Percentiles rank a stretch among this genome's conserved stretches.
Evolutionary conservation across 2,329 filamentous ascomycete species (phyloP).

Genomic region (Nothopassalora personata): DNA sequence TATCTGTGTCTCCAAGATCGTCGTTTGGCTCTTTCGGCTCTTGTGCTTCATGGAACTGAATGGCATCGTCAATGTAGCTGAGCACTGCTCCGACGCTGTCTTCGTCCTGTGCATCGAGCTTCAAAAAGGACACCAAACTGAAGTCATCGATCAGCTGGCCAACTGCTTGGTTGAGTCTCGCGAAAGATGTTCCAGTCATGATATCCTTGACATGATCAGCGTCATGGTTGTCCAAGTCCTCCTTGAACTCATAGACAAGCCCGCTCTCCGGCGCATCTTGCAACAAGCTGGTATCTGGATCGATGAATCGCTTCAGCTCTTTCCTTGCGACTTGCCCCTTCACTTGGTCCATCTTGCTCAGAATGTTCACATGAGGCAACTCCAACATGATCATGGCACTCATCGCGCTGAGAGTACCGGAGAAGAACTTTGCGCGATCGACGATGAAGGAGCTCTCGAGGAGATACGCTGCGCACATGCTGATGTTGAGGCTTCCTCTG

Average conservation of each 20-base stretch:
- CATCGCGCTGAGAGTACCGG: constrained; percentile 93
- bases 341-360: constrained; percentile 97
- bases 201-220: constrained; percentile 60
- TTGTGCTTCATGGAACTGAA: constrained; percentile 89
- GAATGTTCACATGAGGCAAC: constrained; percentile 89
- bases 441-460: constrained; percentile 94
- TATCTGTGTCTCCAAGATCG: constrained; percentile 53
- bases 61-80: constrained; percentile 90
- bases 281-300: constrained; percentile 75
- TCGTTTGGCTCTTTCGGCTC: constrained; percentile 75
- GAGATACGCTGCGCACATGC: constrained; percentile 87
- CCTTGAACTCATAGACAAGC: constrained; percentile 36
- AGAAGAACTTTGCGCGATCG: constrained; percentile 95
- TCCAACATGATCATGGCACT: constrained; percentile 99
- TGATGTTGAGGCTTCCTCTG: constrained; percentile 78
- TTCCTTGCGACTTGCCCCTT: constrained; percentile 82
- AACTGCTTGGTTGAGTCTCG: constrained; percentile 78
- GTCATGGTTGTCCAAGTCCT: constrained; percentile 48
- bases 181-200: constrained; percentile 77
- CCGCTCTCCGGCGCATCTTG: constrained; percentile 67
- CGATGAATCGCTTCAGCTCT: constrained; percentile 83
- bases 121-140: constrained; percentile 94
- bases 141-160: constrained; percentile 92
- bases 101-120: constrained; percentile 83
- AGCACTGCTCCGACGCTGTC: constrained; percentile 80